Base-by-base conservation (phyloP, 768 basidiomycete genomes). In the Sarcomyxa edulis region DNA sequence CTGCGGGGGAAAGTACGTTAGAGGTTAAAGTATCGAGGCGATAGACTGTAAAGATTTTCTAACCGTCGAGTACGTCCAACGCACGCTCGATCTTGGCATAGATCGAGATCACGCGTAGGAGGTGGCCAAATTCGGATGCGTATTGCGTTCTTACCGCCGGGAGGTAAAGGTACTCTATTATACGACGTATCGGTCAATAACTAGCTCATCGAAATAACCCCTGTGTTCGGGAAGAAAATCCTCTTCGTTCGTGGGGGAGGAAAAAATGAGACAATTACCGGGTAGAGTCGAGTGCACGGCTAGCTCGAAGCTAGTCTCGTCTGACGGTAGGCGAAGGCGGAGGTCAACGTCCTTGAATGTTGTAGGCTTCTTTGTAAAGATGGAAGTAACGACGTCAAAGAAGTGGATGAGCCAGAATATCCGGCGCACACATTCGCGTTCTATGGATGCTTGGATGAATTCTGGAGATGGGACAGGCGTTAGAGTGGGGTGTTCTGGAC, bases 251-350 rank as follows among this genome's bases (percentile, higher is more conserved):
- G 36, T 7, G 22, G 7, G 40, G 27, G n/a, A n/a, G 33, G 15
- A 18, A 35, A 32, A 42, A 42, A 45, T 6, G 44, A 40, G 42
- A 41, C 44, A 62, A 64, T 50, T 49, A 73, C 73, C 74, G 44
- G 74, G 72, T 32, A 71, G 56, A 35, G 69, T 72, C 32, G 73
- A 71, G 54, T 76, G 69, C 18, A 76, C 75, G 19, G 75, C 76
- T 40, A 90, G 62, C 56, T 90, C 86, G 50, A 89, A 90, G 54
- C 75, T 81, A 7, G 84, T 78, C 58, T 90, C 87, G 52, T 89
- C 85, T 6, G 79, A 76, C n/a, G 87, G 87, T 24, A 90, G 65
- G 34, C 81, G 74, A 29, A 88, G 69, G 24, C 68, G 69, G 41
- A 76, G 57, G 42, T 82, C 73, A 28, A 62, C 57, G 23, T 68